A percentile compares a stretch with the other conserved stretches of the same genome.
Conservation (phyloP, 306 rosid genomes). For the Cicer bijugum region DNA sequence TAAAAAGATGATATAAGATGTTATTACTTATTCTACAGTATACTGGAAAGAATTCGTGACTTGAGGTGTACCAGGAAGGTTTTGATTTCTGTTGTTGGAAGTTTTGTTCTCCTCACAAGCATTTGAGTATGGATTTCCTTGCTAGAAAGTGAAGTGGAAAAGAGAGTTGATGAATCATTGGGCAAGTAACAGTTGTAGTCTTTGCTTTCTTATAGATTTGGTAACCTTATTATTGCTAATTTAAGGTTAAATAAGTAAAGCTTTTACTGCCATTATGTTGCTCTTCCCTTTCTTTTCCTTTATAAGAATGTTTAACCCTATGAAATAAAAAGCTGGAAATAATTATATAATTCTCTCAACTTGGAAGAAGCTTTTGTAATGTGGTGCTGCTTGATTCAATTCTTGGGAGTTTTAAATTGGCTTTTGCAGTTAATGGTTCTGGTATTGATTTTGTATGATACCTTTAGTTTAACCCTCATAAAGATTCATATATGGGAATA, state of each 20-base stretch:
- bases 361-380: slow-evolving; percentile 22
- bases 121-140: slow-evolving; percentile 20
- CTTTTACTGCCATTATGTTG: background rate
- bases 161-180: slow-evolving; percentile 5
- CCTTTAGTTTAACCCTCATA: slow-evolving; percentile 7
- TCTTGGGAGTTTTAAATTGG: slow-evolving; percentile 23
- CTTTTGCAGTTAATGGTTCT: slow-evolving; percentile 25
- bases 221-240: slow-evolving; percentile 11
- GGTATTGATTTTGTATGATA: slow-evolving; percentile 14
- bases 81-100: slow-evolving; percentile 20
- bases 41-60: slow-evolving; percentile 25
- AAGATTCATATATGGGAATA: slow-evolving; percentile 19
- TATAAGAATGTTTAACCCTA: background rate
- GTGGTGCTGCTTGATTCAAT: slow-evolving; percentile 12
- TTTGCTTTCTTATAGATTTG: slow-evolving; percentile 13
- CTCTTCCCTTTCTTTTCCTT: slow-evolving; percentile 12
- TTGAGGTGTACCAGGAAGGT: slow-evolving; percentile 11
- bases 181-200: slow-evolving; percentile 12
- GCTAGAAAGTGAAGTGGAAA: slow-evolving; percentile 13
- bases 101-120: slow-evolving; percentile 24
- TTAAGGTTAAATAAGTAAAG: slow-evolving; percentile 21
- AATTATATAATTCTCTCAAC: background rate
- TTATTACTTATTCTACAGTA: slow-evolving; percentile 23
- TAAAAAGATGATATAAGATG: slow-evolving; percentile 16
- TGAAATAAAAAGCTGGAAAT: slow-evolving; percentile 5